Conservation (phyloP, 2,329 filamentous ascomycete species). For the Alternaria postmessia region DNA sequence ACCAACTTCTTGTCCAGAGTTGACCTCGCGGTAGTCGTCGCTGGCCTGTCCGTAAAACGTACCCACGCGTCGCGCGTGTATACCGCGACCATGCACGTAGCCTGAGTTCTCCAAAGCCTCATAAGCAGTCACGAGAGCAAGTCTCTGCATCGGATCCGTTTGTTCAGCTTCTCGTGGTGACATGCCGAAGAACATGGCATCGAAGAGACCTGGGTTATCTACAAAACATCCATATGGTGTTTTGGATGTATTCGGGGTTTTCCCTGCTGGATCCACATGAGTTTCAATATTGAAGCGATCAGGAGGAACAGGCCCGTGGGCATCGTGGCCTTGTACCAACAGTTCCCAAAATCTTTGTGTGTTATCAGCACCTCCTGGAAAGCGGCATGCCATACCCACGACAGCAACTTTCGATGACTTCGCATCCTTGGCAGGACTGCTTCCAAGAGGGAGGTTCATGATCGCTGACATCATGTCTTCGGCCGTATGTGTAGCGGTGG, state of each 20-base stretch:
- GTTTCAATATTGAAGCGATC: neutral
- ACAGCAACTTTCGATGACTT: neutral
- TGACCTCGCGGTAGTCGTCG: conserved; percentile 43
- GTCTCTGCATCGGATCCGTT: conserved; percentile 34
- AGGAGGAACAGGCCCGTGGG: neutral
- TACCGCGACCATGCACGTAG: conserved; percentile 11
- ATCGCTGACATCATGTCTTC: neutral
- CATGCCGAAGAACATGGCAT: conserved; percentile 40
- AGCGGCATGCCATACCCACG: neutral
- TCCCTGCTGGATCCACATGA: neutral
- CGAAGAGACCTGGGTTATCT: conserved; percentile 29
- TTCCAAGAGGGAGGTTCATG: neutral
- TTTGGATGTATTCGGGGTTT: neutral
- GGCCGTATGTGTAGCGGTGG: neutral
- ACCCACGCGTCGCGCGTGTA: conserved; percentile 34
- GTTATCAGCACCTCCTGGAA: neutral
- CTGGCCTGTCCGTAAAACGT: conserved; percentile 44
- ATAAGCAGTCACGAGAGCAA: conserved; percentile 33
- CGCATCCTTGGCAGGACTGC: neutral
- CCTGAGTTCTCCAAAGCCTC: conserved; percentile 40
- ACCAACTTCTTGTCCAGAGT: conserved; percentile 51
- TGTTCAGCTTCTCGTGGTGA: conserved; percentile 38
- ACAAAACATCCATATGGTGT: neutral
- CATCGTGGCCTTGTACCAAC: neutral
- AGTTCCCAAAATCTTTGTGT: neutral